phyloP scores from a whole-genome alignment of 1,284 basidiomycete genomes.

The Ceratobasidium sp. region DNA sequence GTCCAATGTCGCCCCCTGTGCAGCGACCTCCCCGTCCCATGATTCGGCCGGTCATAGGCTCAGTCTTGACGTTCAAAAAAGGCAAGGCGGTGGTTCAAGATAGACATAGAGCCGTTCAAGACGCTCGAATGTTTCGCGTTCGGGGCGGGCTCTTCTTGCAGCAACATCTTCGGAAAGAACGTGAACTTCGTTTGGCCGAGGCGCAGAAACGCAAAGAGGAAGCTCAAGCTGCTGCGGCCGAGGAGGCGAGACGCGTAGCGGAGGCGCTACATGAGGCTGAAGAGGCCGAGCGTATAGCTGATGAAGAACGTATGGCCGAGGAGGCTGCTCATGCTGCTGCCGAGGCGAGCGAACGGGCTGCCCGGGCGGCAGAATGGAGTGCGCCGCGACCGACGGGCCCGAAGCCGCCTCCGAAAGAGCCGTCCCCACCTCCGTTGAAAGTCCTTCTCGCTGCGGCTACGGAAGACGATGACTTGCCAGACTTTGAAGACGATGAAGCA shows the following conservation, averaged over 20 bases:
- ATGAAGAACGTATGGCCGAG: conserved; percentile 12
- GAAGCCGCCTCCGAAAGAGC: conserved; percentile 1
- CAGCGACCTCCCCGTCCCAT: conserved; percentile 11
- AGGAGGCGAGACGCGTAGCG: conserved; percentile 33
- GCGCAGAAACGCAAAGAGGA: conserved; percentile 25
- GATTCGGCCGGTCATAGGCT: conserved; percentile 31
- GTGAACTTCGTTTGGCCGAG: conserved; percentile 30
- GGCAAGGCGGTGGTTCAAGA: conserved; percentile 37
- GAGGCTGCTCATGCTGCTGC: conserved; percentile 7
- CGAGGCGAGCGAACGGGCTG: conserved; percentile 26
- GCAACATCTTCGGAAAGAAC: conserved; percentile 34
- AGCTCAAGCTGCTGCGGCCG: conserved; percentile 22
- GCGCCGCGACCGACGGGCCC: background rate
- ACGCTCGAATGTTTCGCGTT: conserved; percentile 19
- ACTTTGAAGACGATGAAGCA: conserved; percentile 35
- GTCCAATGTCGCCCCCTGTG: background rate
- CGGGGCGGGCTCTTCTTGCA: conserved; percentile 30
- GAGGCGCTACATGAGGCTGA: conserved; percentile 21
- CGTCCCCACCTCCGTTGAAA: conserved; percentile 33
- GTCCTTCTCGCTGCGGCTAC: conserved; percentile 12
- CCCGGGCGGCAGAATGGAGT: conserved; percentile 39
- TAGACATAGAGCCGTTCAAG: conserved; percentile 17
- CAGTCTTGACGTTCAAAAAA: conserved; percentile 39
- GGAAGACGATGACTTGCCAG: conserved; percentile 32
- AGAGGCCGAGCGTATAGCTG: conserved; percentile 7